Percentiles rank a stretch among this genome's conserved stretches.
Evolutionary conservation across 768 basidiomycete species (phyloP).

Genomic region (Tylopilus vinaceipallidus): DNA sequence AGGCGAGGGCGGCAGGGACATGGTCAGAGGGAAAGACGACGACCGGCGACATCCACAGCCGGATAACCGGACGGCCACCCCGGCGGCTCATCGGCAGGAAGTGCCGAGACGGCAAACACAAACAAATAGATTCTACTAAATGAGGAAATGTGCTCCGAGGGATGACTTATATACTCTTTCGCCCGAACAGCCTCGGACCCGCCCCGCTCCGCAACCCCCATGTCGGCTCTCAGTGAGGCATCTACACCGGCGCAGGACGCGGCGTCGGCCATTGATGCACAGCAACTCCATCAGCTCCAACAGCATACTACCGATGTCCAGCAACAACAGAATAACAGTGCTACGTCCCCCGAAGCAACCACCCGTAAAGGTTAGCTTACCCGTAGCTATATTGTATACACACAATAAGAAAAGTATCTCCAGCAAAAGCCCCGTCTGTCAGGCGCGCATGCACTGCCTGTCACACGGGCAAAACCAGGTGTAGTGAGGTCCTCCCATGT

Average conservation of each 20-base stretch:
- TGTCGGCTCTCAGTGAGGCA: conserved; percentile 76
- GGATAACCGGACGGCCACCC: conserved; percentile 22
- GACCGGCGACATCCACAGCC: conserved; percentile 17
- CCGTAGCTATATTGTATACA: conserved; percentile 9
- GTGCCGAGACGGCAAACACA: conserved; percentile 25
- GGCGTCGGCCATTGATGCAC: conserved; percentile 57
- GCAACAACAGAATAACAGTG: conserved; percentile 33
- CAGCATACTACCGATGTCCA: conserved; percentile 36
- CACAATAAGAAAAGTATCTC: conserved; percentile 12
- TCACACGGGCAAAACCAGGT: conserved; percentile 80
- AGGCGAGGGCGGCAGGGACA: conserved; percentile 26
- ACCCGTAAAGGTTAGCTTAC: conserved; percentile 59
- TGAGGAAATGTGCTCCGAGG: conserved; percentile 29
- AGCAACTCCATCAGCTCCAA: conserved; percentile 45
- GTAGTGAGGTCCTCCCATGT: conserved; percentile 79
- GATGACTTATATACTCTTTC: conserved; percentile 26
- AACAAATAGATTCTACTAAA: conserved; percentile 23
- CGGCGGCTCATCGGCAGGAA: conserved; percentile 12
- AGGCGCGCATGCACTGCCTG: conserved; percentile 79
- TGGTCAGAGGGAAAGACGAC: conserved; percentile 14
- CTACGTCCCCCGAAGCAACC: conserved; percentile 30
- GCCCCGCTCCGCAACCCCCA: conserved; percentile 48
- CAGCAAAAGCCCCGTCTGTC: conserved; percentile 80
- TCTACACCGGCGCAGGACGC: conserved; percentile 66
- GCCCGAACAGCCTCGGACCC: conserved; percentile 30